These are phyloP conservation scores for Pseudomonodictys pantanalensis DNA, from an alignment of 495 filamentous ascomycete genomes.

Conservation along the genomic window DNA sequence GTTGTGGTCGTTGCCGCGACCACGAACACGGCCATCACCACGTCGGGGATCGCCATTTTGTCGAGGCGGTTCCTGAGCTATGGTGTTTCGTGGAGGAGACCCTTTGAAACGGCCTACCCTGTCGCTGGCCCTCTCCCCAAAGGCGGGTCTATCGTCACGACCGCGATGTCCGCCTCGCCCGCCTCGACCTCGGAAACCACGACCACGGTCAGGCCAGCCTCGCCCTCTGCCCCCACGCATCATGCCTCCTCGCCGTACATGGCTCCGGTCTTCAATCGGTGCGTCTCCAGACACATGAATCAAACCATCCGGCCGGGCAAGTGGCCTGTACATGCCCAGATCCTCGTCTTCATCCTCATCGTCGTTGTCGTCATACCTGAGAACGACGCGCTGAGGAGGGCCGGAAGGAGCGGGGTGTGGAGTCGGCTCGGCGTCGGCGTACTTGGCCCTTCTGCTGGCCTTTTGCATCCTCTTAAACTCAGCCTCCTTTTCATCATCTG, in stretches of 20 bases:
- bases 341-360: constrained; percentile 37
- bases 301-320: constrained; percentile 34
- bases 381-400: constrained; percentile 21
- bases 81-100: too few relatives aligned
- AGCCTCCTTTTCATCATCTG: constrained; percentile 89
- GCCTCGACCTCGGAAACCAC: constrained; percentile 30
- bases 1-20: constrained; percentile 6
- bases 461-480: constrained; percentile 62
- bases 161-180: constrained; percentile 38
- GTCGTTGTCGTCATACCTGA: constrained; percentile 32
- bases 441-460: constrained; percentile 11
- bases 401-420: background rate
- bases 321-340: constrained; percentile 34
- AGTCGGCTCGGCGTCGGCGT: background rate
- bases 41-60: too few relatives aligned
- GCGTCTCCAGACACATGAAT: constrained; percentile 27
- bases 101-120: too few relatives aligned
- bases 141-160: background rate
- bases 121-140: too few relatives aligned
- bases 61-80: too few relatives aligned
- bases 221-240: constrained; percentile 11
- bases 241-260: constrained; percentile 28
- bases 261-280: constrained; percentile 31
- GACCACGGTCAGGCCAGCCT: constrained; percentile 27
- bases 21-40: background rate